Conservation (phyloP, 805 yeast genomes). For the Zygosaccharomyces gambellarensis region DNA sequence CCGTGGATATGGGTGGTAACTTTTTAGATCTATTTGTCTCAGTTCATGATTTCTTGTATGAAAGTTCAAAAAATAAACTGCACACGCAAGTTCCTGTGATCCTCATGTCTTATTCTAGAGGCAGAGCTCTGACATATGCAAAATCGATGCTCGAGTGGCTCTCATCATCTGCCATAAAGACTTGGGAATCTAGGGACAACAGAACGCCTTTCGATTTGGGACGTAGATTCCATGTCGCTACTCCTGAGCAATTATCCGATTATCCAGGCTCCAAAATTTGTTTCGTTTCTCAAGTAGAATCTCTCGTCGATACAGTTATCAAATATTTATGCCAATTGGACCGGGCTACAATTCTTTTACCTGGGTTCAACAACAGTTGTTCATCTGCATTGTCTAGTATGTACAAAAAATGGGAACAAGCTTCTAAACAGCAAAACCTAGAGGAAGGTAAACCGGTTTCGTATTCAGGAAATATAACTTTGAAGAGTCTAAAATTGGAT, state of each 20-base stretch:
- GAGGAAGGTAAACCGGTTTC: slow-evolving; percentile 64
- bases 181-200: slow-evolving; percentile 67
- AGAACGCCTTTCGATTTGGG: slow-evolving; percentile 72
- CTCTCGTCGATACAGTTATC: slow-evolving; percentile 49
- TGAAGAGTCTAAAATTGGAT: slow-evolving; percentile 45
- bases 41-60: slow-evolving; percentile 58
- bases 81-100: slow-evolving; percentile 58
- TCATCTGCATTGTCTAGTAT: slow-evolving; percentile 12
- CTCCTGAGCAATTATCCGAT: slow-evolving; percentile 50
- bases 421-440: slow-evolving; percentile 38
- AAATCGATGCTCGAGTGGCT: slow-evolving; percentile 94
- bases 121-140: slow-evolving; percentile 74
- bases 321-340: slow-evolving; percentile 57
- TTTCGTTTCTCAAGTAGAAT: slow-evolving; percentile 68
- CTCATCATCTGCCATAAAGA: slow-evolving; percentile 77
- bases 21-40: slow-evolving; percentile 72
- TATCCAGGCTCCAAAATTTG: slow-evolving; percentile 72
- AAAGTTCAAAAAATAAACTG: slow-evolving; percentile 33
- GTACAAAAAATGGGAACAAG: slow-evolving; percentile 45
- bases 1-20: slow-evolving; percentile 76
- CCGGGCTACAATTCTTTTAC: slow-evolving; percentile 65
- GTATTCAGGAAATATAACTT: slow-evolving; percentile 40
- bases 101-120: slow-evolving; percentile 71
- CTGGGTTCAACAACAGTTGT: slow-evolving; percentile 39
- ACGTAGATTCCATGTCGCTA: slow-evolving; percentile 51